Evolutionary conservation across 2,329 filamentous ascomycete species (phyloP).

Genomic region (Gliomastix tumulicola): DNA sequence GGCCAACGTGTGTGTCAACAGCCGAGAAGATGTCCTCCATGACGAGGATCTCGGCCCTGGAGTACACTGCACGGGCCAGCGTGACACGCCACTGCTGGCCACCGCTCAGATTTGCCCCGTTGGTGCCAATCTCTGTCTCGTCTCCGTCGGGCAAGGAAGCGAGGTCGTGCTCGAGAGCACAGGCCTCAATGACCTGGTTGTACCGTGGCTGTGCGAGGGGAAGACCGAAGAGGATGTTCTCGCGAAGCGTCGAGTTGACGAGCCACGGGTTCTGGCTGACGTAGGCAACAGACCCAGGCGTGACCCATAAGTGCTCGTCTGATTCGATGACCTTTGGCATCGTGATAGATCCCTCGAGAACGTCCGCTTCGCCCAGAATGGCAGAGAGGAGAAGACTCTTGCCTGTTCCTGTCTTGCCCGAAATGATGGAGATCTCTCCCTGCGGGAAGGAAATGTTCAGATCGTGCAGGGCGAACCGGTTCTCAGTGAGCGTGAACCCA

Average conservation of each 20-base stretch:
- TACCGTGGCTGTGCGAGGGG: slow-evolving; percentile 66
- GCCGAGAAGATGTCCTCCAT: slow-evolving; percentile 82
- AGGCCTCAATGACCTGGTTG: slow-evolving; percentile 61
- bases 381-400: slow-evolving; percentile 70
- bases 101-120: slow-evolving; percentile 77
- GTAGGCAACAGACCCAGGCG: slow-evolving; percentile 63
- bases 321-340: slow-evolving; percentile 48
- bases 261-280: slow-evolving; percentile 81
- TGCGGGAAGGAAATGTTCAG: slow-evolving; percentile 60
- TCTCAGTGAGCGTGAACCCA: slow-evolving; percentile 49
- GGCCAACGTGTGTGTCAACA: slow-evolving; percentile 76
- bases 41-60: slow-evolving; percentile 66
- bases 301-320: slow-evolving; percentile 63
- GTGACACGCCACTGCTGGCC: slow-evolving; percentile 80
- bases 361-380: slow-evolving; percentile 68
- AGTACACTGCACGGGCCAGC: slow-evolving; percentile 74
- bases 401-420: slow-evolving; percentile 70
- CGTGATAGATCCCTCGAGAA: slow-evolving; percentile 55
- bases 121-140: slow-evolving; percentile 73
- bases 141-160: slow-evolving; percentile 72
- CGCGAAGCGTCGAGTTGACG: slow-evolving; percentile 70
- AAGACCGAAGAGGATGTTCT: slow-evolving; percentile 74
- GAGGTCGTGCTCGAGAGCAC: slow-evolving; percentile 68
- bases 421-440: slow-evolving; percentile 65
- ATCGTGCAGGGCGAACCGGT: slow-evolving; percentile 58